Percentiles rank a stretch among this genome's conserved stretches.
These are phyloP conservation scores for Phytophthora foliorum DNA, from an alignment of 352 stramenopile genomes.

Conservation along the genomic window DNA sequence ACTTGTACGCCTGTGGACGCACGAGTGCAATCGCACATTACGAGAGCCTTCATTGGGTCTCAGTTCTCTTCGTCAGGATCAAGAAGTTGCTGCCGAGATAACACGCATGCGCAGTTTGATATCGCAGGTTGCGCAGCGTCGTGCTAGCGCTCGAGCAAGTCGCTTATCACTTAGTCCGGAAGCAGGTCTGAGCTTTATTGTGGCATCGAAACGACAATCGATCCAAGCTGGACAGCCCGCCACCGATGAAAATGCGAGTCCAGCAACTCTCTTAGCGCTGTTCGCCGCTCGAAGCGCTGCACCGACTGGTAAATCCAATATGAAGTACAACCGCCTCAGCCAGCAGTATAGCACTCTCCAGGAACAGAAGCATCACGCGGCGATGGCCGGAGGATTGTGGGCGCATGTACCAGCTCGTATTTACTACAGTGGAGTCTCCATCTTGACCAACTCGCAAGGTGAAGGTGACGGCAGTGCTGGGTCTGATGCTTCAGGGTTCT, in stretches of 20 bases:
- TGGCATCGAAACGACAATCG: conserved; percentile 13
- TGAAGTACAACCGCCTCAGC: conserved; percentile 8
- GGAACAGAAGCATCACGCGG: conserved; percentile 16
- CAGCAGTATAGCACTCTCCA: conserved; percentile 16
- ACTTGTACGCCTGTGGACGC: conserved; percentile 56
- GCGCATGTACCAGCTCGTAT: conserved; percentile 27
- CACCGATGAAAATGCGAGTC: conserved; percentile 17
- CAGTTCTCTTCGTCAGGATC: conserved; percentile 14
- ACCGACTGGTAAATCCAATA: background rate
- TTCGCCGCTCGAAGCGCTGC: conserved; percentile 31
- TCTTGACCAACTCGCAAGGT: background rate
- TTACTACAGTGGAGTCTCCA: conserved; percentile 31
- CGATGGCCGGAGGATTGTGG: conserved; percentile 33
- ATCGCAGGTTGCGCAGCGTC: conserved; percentile 28
- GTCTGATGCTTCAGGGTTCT: background rate
- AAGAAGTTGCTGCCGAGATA: conserved; percentile 22
- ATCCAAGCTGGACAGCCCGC: background rate
- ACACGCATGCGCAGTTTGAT: conserved; percentile 24
- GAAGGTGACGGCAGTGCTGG: background rate
- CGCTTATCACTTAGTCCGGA: conserved; percentile 16
- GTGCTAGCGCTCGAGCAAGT: conserved; percentile 40
- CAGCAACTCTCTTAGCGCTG: conserved; percentile 15
- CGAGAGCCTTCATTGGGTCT: conserved; percentile 32
- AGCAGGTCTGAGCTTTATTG: conserved; percentile 13
- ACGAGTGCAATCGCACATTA: conserved; percentile 58